Evolutionary conservation across 1,284 basidiomycete species (phyloP), one percentile per base, ranked within the genome.

Genomic region (Polyporus tsugae): DNA sequence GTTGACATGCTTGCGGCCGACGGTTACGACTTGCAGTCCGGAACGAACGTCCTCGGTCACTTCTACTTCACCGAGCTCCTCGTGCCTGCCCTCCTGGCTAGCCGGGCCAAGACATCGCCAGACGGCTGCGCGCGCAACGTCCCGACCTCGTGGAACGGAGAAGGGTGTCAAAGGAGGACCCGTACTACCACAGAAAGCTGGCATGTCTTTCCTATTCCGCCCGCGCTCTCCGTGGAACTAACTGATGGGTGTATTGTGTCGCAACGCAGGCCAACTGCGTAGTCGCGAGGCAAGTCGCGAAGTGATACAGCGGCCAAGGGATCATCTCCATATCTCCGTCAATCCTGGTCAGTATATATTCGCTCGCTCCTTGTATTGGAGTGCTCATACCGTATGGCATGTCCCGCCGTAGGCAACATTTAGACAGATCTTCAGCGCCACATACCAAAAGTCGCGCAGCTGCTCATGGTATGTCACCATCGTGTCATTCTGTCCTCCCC

Each of bases 1-100:
- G 61, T 78, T 2, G 76, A 79, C 6, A 58, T 76, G 58, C 66
- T 79, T 55, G 87, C 87, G 0, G 74, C 75, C 6, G 82, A 87
- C 58, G 85, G 84, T 0, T 85, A 83, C 68, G 84, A 87, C 41
- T 76, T 87, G 15, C 85, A 86, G 73, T 87, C 85, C 65, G 86
- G 85, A 4, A 85, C 83, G 5, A 87, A 87, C 67, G 79, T 80
- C 22, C 75, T 86, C 39, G 79, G 78, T 1, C 81, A 81, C 75
- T 83, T 81, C 67, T 81, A 80, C 55, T 79, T 86, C 66, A 82
- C 85, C 33, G 72, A 76, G 42, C 75, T 80, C 5, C 81, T 87
- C 41, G 72, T 86, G 4, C 85, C 52, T 2, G 55, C 55, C 9
- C 55, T 38, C 19, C 36, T 38, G 10, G 35, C 55, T 9, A 35